phyloP scores from a whole-genome alignment of 108 stramenopile species.

The Cyclotella baltica region DNA sequence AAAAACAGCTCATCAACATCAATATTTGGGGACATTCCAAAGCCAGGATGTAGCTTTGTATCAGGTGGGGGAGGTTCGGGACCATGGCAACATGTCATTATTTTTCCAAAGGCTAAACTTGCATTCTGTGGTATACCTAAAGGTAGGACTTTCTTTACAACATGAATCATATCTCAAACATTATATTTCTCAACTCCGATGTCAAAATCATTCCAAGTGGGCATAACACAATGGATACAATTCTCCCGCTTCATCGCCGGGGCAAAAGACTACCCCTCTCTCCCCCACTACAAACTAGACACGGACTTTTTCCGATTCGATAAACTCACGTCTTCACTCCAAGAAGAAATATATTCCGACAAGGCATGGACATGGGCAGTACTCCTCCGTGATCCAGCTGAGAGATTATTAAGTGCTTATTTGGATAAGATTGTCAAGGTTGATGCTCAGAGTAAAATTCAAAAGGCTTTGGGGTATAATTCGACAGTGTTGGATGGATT shows the following conservation, averaged over 20 bases:
- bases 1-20: neutral
- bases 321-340: conserved; percentile 23
- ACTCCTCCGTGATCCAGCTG: conserved; percentile 44
- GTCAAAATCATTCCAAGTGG: conserved; percentile 57
- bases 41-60: conserved; percentile 20
- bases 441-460: conserved; percentile 5
- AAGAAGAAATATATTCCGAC: conserved; percentile 32
- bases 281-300: conserved; percentile 62
- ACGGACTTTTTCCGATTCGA: conserved; percentile 31
- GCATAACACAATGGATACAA: conserved; percentile 60
- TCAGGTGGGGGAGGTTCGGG: conserved; percentile 27
- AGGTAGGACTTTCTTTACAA: conserved; percentile 9
- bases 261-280: conserved; percentile 59
- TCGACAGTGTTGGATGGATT: neutral
- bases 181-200: conserved; percentile 44
- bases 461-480: neutral
- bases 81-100: conserved; percentile 36
- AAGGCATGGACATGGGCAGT: conserved; percentile 35
- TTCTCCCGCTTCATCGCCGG: conserved; percentile 35
- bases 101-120: conserved; percentile 56
- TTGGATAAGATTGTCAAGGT: conserved; percentile 34
- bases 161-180: neutral
- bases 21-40: conserved; percentile 1
- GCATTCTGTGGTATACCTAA: conserved; percentile 71
- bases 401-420: conserved; percentile 37